A percentile compares a stretch with the other conserved stretches of the same genome.
These are phyloP conservation scores for Madurella mycetomatis DNA, from an alignment of 2,329 filamentous ascomycete species.

Conservation along the genomic window DNA sequence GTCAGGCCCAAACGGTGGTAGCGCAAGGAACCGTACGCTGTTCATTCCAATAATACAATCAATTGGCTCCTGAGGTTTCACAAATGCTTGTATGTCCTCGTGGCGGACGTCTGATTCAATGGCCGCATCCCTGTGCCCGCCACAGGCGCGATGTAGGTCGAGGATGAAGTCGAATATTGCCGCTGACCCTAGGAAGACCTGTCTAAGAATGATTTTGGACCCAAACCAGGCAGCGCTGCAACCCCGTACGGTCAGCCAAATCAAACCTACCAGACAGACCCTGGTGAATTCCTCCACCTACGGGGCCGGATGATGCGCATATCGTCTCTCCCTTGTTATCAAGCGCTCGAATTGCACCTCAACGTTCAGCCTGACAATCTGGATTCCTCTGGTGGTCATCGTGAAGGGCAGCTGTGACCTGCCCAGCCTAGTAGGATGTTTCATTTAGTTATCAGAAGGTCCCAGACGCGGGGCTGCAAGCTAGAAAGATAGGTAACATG, in stretches of 20 bases:
- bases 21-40: no score
- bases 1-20: no score
- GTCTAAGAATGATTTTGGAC: slow-evolving; percentile 51
- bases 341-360: neutral
- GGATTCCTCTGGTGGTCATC: neutral
- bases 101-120: slow-evolving; percentile 31
- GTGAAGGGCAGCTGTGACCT: neutral
- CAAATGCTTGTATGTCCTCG: no score
- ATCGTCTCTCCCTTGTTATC: neutral
- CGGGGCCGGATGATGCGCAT: slow-evolving; percentile 3
- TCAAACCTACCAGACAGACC: slow-evolving; percentile 30
- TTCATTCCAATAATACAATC: no score
- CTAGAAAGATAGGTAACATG: no score
- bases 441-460: neutral
- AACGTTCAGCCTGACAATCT: neutral
- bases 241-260: neutral
- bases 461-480: no score
- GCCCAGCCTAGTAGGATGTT: neutral
- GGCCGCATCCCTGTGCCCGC: slow-evolving; percentile 48
- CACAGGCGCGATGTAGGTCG: slow-evolving; percentile 44
- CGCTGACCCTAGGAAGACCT: slow-evolving; percentile 55
- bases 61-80: no score
- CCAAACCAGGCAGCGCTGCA: slow-evolving; percentile 51
- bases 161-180: slow-evolving; percentile 58
- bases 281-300: slow-evolving; percentile 26